phyloP scores from a whole-genome alignment of 768 basidiomycete genomes.

The Mycena vulgaris region DNA sequence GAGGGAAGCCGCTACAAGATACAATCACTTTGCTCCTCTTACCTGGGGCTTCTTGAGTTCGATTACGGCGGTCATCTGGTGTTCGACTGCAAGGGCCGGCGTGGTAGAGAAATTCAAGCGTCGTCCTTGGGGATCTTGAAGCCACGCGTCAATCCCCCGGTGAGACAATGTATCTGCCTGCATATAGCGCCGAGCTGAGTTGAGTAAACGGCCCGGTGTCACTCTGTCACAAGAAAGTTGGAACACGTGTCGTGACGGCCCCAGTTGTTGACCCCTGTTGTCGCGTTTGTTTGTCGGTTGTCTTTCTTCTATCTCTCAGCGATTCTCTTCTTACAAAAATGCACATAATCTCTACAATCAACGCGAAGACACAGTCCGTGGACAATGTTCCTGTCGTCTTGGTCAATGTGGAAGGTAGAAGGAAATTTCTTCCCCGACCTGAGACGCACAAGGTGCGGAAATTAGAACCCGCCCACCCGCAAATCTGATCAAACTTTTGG shows the following conservation, averaged over 20 bases:
- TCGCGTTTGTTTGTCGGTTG: not conserved
- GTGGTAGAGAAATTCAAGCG: not conserved
- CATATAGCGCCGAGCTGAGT: too few relatives aligned
- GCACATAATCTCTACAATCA: constrained; percentile 36
- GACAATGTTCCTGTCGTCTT: constrained; percentile 34
- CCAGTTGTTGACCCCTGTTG: not conserved
- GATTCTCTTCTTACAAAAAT: constrained; percentile 10
- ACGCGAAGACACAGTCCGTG: constrained; percentile 9
- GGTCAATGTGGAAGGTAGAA: constrained; percentile 22
- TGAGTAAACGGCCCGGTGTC: too few relatives aligned
- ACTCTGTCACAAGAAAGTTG: too few relatives aligned
- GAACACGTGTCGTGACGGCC: too few relatives aligned
- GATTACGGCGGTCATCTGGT: not conserved
- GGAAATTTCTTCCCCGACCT: constrained; percentile 33
- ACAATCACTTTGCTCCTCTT: not conserved
- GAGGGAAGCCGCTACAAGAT: not conserved
- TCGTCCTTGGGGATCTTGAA: not conserved
- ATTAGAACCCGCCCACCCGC: not conserved
- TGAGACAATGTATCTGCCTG: not conserved
- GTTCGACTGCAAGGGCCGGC: not conserved
- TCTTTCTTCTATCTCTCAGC: not conserved
- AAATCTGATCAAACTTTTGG: not conserved
- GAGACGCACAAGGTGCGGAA: constrained; percentile 26
- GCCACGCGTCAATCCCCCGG: not conserved
- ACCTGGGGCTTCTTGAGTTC: not conserved